Base-by-base conservation (phyloP, 75 land plant genomes). In the Sequoiadendron giganteum region DNA sequence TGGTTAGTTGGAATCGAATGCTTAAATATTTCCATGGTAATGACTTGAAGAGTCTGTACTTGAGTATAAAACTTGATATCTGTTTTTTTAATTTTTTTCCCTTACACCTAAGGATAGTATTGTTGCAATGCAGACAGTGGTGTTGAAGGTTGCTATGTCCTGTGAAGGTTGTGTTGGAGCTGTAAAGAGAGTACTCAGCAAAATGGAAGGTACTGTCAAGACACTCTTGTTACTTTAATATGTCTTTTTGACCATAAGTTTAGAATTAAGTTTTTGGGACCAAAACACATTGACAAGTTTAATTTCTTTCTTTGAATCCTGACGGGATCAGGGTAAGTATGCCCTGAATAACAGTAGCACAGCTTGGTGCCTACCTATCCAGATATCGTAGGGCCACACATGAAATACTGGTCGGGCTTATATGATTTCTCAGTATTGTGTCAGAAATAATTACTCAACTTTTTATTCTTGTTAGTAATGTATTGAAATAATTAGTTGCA, bases 141-240 rank as follows among this genome's bases (percentile, higher is more conserved):
- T 94, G 40, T 93, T 97, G 85, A 96, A 90, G 87, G 97, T 97
- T 90, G 94, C 91, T 39, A 97, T 97, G 99, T 93, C 94, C 78
- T 97, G 99, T 84, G 83, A 94, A 90, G 99, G 99, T 61, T 97
- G 99, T 88, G 95, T 90, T 87, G 99, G 94, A 8, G 94, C 97
- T 52, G 99, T 97, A 55, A 93, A 93, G 87, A 91, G 96, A 86
- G 97, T 94, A 47, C 90, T 97, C 18, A 93, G 87, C 78, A 96
- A 95, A 88, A 91, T 97, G 93, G 96, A 96, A 91, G 99, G 99
- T 97, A 90, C 16, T 40, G 88, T 86, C 61, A 56, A 21, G 38
- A 38, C 7, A 38, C 3, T 8, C 21, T 81, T 21, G 21, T 58
- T 6, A 49, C 52, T 49, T 49, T 49, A 49, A 49, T 49, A 10